Base-by-base conservation (phyloP, 2,329 filamentous ascomycete genomes). In the Periconia sp. region DNA sequence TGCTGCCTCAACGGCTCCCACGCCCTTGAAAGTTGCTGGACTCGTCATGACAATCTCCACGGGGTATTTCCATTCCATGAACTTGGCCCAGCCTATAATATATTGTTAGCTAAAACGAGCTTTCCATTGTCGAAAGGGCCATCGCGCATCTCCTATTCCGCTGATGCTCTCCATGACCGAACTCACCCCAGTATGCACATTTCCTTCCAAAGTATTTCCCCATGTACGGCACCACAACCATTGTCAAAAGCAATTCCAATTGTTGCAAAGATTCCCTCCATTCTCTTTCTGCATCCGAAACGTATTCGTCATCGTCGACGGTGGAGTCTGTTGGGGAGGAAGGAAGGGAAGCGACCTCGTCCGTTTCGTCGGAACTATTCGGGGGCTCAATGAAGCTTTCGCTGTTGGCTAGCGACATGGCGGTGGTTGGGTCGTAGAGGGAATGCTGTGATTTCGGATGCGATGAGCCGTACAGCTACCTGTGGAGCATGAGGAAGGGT, bases 221-320 rank as follows among this genome's bases (percentile, higher is more conserved):
- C 63, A 91, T 80, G 74, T 96, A 97, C 2, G 94, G 94, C 47
- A 99, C 88, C 63, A 97, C 76, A 46, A 97, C 89, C 91, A 99
- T 96, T 18, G 90, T 96, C 71, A 97, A 76, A 62, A 99, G 81
- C 60, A 97, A 81, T 78, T 99, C 92, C 55, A 99, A 77, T 77
- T 99, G 94, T 75, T 97, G 91, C 58, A 99, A 78, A 66, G 90
- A 96, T 67, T 92, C 90, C 66, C 93, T 89, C 94, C 94, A 99
- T 77, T 99, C 93, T 56, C 85, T 84, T 75, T 99, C 93, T 10
- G 94, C 94, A 71, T 97, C 93, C 40, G 89, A 91, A 55, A 88
- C 80, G 35, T 72, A 71, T 55, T 81, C 80, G 47, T 88, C 85
- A 35, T 87, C 85, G 49, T 78, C 78, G 55, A 76, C 72, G 3